Evolutionary conservation across 306 rosid genomes (phyloP).

Genomic region (Lathyrus aphaca): DNA sequence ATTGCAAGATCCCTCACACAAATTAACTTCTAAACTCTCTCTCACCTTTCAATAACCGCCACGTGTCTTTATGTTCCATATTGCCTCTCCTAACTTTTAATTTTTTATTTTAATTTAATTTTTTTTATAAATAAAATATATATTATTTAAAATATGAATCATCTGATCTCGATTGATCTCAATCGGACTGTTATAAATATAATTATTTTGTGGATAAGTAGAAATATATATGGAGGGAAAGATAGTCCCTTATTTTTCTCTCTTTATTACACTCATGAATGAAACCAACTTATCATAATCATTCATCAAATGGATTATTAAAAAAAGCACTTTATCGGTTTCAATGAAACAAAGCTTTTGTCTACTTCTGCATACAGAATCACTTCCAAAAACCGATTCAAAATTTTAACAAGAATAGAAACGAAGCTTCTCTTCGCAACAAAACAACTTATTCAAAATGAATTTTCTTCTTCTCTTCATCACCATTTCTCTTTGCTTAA

Average conservation of each 20-base stretch:
- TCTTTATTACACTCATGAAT: neutral
- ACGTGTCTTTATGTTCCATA: slow-evolving; percentile 49
- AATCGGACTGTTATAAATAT: no score
- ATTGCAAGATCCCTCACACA: slow-evolving; percentile 32
- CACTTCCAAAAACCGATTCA: slow-evolving; percentile 44
- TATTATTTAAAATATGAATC: no score
- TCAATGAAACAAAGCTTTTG: slow-evolving; percentile 56
- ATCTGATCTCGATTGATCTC: no score
- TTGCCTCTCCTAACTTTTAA: neutral
- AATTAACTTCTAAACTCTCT: slow-evolving; percentile 41
- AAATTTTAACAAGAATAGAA: slow-evolving; percentile 34
- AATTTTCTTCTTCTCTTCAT: slow-evolving; percentile 46
- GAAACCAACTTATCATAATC: slow-evolving; percentile 3
- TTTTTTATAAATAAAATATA: no score
- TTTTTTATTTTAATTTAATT: no score
- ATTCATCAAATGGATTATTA: slow-evolving; percentile 17
- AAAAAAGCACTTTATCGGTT: slow-evolving; percentile 69
- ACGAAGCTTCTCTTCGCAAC: slow-evolving; percentile 45
- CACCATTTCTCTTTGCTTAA: slow-evolving; percentile 43
- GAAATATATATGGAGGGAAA: no score
- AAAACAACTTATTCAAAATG: slow-evolving; percentile 48
- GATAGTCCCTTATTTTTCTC: neutral
- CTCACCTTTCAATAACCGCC: slow-evolving; percentile 52
- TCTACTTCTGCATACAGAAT: slow-evolving; percentile 45
- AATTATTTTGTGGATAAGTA: no score